phyloP scores from a whole-genome alignment of 2,329 filamentous ascomycete genomes.

The Mycogone perniciosa region DNA sequence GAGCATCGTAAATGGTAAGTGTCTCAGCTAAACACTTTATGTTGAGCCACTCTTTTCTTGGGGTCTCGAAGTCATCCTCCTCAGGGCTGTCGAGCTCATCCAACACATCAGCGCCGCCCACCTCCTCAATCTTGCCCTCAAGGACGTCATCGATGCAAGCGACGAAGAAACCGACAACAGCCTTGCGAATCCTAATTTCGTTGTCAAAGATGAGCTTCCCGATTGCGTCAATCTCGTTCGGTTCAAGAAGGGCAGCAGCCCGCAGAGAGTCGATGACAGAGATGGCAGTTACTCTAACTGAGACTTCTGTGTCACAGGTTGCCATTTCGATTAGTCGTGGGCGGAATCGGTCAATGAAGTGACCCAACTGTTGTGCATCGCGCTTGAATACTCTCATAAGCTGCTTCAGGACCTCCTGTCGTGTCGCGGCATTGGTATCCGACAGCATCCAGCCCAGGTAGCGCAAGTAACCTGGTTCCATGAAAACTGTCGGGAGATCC shows the following conservation, averaged over 20 bases:
- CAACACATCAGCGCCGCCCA: conserved; percentile 71
- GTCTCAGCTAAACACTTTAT: conserved; percentile 86
- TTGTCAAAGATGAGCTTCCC: conserved; percentile 85
- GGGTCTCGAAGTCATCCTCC: conserved; percentile 70
- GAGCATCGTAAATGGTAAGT: conserved; percentile 71
- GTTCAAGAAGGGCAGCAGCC: conserved; percentile 79
- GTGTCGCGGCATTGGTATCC: conserved; percentile 65
- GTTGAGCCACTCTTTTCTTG: conserved; percentile 79
- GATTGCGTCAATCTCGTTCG: conserved; percentile 82
- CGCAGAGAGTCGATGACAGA: conserved; percentile 76
- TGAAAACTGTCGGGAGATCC: conserved; percentile 77
- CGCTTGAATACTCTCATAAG: conserved; percentile 73
- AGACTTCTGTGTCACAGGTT: conserved; percentile 72
- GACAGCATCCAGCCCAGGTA: conserved; percentile 96
- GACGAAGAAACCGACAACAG: conserved; percentile 84
- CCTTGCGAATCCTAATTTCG: conserved; percentile 77
- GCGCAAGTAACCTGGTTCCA: conserved; percentile 82
- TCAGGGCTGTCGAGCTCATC: conserved; percentile 68
- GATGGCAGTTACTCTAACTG: conserved; percentile 73
- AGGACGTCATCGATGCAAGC: conserved; percentile 79
- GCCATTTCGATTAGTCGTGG: conserved; percentile 88
- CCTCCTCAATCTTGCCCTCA: conserved; percentile 71
- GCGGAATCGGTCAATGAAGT: conserved; percentile 90
- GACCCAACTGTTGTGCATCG: conserved; percentile 74
- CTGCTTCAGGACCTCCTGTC: conserved; percentile 82